Conservation (phyloP, 306 rosid genomes). For the Amphicarpaea edgeworthii region DNA sequence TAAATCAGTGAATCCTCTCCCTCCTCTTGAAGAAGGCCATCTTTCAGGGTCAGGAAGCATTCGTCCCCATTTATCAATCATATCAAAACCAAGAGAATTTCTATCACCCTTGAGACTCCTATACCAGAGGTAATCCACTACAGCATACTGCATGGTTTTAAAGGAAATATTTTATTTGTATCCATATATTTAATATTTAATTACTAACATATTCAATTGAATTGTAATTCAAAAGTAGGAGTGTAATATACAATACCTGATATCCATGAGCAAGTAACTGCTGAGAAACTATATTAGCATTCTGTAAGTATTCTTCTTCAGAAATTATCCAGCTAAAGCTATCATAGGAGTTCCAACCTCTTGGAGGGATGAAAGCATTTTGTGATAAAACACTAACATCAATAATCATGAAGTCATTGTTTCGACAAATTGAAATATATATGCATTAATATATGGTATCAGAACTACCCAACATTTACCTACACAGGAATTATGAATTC, state of each 20-base stretch:
- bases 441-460: too few relatives aligned
- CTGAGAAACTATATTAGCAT: conserved; percentile 47
- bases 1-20: conserved; percentile 64
- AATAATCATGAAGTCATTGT: not conserved
- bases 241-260: conserved; percentile 21
- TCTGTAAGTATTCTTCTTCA: conserved; percentile 64
- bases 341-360: conserved; percentile 92
- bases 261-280: conserved; percentile 34
- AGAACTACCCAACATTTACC: too few relatives aligned
- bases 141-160: conserved; percentile 64
- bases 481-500: too few relatives aligned
- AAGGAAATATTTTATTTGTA: not conserved
- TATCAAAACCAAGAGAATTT: conserved; percentile 70
- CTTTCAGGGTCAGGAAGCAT: conserved; percentile 71
- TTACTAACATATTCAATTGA: not conserved
- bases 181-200: not conserved
- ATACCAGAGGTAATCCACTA: conserved; percentile 87
- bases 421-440: too few relatives aligned
- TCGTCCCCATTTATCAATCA: conserved; percentile 81
- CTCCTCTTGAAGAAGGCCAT: conserved; percentile 81
- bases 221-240: not conserved
- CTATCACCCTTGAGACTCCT: conserved; percentile 61
- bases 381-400: conserved; percentile 55
- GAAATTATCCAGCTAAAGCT: conserved; percentile 73
- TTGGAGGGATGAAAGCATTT: conserved; percentile 64